Evolutionary conservation across 306 rosid species (phyloP), one percentile per base, ranked within the genome.

Genomic region (Trifolium dubium): DNA sequence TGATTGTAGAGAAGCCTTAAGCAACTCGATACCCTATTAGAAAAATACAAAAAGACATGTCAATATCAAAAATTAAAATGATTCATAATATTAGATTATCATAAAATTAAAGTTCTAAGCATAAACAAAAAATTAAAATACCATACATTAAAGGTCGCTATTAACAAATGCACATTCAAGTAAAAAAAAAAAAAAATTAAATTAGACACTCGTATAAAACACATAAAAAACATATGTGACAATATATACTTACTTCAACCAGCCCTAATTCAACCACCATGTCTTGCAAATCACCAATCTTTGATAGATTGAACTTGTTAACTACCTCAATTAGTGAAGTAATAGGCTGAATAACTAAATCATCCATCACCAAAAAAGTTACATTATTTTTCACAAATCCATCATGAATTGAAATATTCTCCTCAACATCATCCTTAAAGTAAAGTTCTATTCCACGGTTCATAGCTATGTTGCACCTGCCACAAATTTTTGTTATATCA

Each of bases 301-400:
- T 84, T 15, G 59, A 50, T 63, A 81, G 12, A 5, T 64, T 58
- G n/a, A 79, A 86, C 30, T 83, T 61, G 12, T 31, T 64, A 0
- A 83, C 64, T 15, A 75, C 0, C 0, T 77, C 6, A 0, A 83
- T 68, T 6, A 55, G 3, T 2, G 89, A 83, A 12, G 61, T 62
- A 6, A 82, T 8, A 8, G 82, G 82, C 8, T 71, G 23, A 40
- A 85, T 62, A 2, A 37, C 51, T 4, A 86, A 61, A 55, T 86
- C 87, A 77, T 83, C 85, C 77, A 56, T 86, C 12, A 83, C 83
- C 74, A 75, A 80, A 31, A 83, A 80, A 0, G 85, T 80, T 6
- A 75, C 77, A 0, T 71, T 61, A 3, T 62, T 87, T 56, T 74
- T 78, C 53, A 86, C 87, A 40, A 60, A 78, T 0, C 87, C 85